phyloP scores from a whole-genome alignment of 139 green algal genomes.

The Desmodesmus armatus region DNA sequence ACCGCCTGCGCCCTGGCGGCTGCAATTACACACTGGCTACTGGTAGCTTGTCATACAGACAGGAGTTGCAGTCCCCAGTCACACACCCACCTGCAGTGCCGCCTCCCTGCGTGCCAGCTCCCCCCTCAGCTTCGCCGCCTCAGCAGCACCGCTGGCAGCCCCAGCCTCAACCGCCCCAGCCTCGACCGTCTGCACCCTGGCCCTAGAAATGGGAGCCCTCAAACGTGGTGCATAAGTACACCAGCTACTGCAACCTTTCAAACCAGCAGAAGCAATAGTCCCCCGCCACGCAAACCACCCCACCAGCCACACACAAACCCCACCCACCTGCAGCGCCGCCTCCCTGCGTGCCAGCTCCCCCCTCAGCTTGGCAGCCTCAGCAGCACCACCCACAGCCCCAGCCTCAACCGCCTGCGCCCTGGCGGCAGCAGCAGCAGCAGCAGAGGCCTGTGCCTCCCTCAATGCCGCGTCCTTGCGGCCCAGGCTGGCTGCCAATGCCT shows the following conservation, averaged over 20 bases:
- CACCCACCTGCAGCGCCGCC: slow-evolving; percentile 1
- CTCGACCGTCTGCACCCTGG: slow-evolving; percentile 40
- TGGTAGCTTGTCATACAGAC: not conserved
- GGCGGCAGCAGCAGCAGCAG: slow-evolving; percentile 2
- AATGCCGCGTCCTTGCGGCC: slow-evolving; percentile 61
- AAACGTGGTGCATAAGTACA: too few species aligned
- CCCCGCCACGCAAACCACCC: too few species aligned
- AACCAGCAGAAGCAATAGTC: not conserved
- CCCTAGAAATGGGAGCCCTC: too few species aligned
- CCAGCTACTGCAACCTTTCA: not conserved
- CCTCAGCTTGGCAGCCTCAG: slow-evolving; percentile 44
- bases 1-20: slow-evolving; percentile 5
- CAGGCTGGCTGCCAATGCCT: slow-evolving; percentile 49
- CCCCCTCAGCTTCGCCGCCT: slow-evolving; percentile 45
- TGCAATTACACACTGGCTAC: not conserved
- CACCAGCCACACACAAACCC: not conserved
- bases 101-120: slow-evolving; percentile 39
- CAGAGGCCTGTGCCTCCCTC: slow-evolving; percentile 39
- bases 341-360: slow-evolving; percentile 34
- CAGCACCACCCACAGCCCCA: not conserved
- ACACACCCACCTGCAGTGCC: slow-evolving; percentile 10
- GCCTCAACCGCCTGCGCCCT: not conserved
- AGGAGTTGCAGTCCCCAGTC: not conserved
- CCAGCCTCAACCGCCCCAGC: too few species aligned
- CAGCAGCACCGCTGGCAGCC: not conserved